Base-by-base conservation (phyloP, 805 yeast genomes). In the Cyberlindnera mrakii region DNA sequence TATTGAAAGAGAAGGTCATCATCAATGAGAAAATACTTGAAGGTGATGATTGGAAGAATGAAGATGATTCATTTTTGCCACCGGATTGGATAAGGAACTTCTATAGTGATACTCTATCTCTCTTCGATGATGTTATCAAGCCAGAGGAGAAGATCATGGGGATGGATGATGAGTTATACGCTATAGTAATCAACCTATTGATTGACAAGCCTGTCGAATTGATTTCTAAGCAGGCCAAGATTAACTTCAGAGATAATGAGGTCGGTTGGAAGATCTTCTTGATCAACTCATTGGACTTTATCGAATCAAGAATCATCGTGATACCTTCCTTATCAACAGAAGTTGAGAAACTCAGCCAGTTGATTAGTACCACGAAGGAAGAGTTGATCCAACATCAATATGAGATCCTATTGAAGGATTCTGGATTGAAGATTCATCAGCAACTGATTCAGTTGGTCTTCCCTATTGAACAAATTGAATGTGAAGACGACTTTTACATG, bases 1-100 rank as follows among this genome's bases (percentile, higher is more conserved):
- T 66, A 6, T 54, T 75, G 27, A 66, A 69, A 10, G 59, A 63
- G n/a, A 67, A 65, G 39, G 53, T 71, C 30, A 34, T 52, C 8
- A 25, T 39, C n/a, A 48, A 59, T 15, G 46, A 45, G 13, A 44
- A 39, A 25, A 47, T 43, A 34, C 47, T 50, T 19, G 62, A 63
- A 32, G 52, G 51, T 6, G 46, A 50, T 18, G 64, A 66, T 15
- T 49, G 63, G 57, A 64, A 55, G 14, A 47, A 72, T 15, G 59
- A 58, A 36, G 57, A 67, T 40, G 72, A 72, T 25, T 86, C 86
- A 47, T 65, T 85, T 18, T 76, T 82, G 47, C 80, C 95, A 5
- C 96, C 97, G 0, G 95, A 85, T 46, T 90, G 95, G 89, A 64
- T 85, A 18, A 67, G 75, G 39, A 82, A 77, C n/a, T 79, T 82